Percentiles rank a stretch among this genome's conserved stretches.
Conservation (phyloP, 306 rosid species). For the Nissolia schottii region DNA sequence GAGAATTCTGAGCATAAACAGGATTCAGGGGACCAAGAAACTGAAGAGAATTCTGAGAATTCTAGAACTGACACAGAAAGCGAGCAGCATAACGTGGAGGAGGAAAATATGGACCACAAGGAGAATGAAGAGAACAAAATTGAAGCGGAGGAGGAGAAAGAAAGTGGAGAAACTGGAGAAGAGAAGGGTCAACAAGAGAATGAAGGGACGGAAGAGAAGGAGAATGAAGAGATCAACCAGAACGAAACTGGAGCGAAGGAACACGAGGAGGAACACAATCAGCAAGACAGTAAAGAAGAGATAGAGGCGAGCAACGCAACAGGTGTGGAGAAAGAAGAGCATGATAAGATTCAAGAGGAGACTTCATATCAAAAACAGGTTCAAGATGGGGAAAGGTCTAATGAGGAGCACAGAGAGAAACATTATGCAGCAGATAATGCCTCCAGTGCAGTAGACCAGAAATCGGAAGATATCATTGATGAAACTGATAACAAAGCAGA, state of each 20-base stretch:
- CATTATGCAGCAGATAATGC: conserved; percentile 76
- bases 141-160: conserved; percentile 33
- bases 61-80: conserved; percentile 22
- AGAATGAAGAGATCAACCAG: conserved; percentile 31
- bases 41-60: conserved; percentile 34
- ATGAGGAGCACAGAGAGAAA: conserved; percentile 61
- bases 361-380: conserved; percentile 46
- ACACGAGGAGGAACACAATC: conserved; percentile 20
- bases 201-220: conserved; percentile 23
- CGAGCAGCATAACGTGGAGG: conserved; percentile 39
- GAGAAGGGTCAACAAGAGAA: conserved; percentile 18
- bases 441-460: conserved; percentile 66
- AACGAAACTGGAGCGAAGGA: conserved; percentile 23
- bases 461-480: conserved; percentile 30
- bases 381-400: conserved; percentile 51
- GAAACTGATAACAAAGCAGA: conserved; percentile 42
- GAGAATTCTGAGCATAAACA: conserved; percentile 41
- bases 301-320: conserved; percentile 33
- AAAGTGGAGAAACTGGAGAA: conserved; percentile 21
- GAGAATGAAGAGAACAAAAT: conserved; percentile 29
- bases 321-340: conserved; percentile 35
- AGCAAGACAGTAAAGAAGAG: conserved; percentile 37
- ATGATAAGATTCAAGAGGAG: conserved; percentile 48
- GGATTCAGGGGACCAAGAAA: conserved; percentile 40
- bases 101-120: conserved; percentile 30